phyloP scores from a whole-genome alignment of 129 eudicot species.

The Centella asiatica region DNA sequence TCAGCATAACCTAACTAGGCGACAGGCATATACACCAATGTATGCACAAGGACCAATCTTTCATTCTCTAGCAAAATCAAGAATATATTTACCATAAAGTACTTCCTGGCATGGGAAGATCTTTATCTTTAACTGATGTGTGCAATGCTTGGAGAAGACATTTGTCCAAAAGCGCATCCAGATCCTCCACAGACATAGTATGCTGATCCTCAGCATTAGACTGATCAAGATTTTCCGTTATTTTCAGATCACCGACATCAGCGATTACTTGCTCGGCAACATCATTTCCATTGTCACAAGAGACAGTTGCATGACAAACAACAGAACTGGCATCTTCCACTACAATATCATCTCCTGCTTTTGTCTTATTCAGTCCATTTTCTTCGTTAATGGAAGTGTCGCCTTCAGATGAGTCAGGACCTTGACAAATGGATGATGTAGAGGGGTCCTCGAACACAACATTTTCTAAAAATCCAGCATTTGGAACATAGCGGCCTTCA shows the following conservation, averaged over 20 bases:
- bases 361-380: conserved; percentile 24
- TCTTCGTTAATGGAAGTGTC: conserved; percentile 37
- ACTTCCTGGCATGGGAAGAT: conserved; percentile 97
- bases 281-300: conserved; percentile 19
- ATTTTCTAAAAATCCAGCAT: conserved; percentile 74
- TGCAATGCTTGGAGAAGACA: conserved; percentile 91
- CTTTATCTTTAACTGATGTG: conserved; percentile 84
- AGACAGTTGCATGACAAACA: conserved; percentile 23
- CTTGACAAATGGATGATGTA: conserved; percentile 29
- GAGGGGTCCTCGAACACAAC: conserved; percentile 75
- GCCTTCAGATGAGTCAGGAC: conserved; percentile 36
- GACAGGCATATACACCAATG: too few species aligned
- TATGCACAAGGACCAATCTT: not conserved
- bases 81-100: conserved; percentile 58
- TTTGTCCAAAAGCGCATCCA: conserved; percentile 68
- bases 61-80: not conserved
- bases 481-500: conserved; percentile 77
- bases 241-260: conserved; percentile 43
- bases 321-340: conserved; percentile 19
- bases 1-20: too few species aligned
- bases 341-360: conserved; percentile 21
- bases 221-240: conserved; percentile 38
- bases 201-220: conserved; percentile 43
- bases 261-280: conserved; percentile 29
- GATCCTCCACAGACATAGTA: conserved; percentile 48